A percentile compares a stretch with the other conserved stretches of the same genome.
Conservation (phyloP, 495 filamentous ascomycete genomes). For the Penicillium silybi region DNA sequence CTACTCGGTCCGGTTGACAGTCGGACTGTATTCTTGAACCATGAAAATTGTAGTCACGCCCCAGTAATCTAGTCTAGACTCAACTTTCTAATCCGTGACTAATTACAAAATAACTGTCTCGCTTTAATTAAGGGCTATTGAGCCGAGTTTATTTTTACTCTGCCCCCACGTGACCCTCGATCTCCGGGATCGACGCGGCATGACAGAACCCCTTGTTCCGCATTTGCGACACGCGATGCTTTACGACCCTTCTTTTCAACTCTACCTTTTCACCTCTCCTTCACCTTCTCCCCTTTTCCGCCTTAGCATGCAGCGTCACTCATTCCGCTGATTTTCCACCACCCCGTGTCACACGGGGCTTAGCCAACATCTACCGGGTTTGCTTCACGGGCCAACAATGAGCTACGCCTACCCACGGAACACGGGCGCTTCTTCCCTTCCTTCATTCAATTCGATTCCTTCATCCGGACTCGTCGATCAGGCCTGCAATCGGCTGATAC, state of each 20-base stretch:
- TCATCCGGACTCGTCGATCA: conserved; percentile 3
- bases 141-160: neutral
- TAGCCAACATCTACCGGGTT: conserved; percentile 9
- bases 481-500: conserved; percentile 17
- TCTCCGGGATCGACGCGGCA: conserved; percentile 9
- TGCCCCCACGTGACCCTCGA: conserved; percentile 9
- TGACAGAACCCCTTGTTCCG: conserved; percentile 9
- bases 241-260: neutral
- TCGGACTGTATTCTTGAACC: neutral
- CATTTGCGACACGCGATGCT: conserved; percentile 4
- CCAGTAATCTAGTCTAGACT: neutral
- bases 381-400: conserved; percentile 25
- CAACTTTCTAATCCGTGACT: neutral
- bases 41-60: neutral
- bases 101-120: neutral
- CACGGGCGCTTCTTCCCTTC: conserved; percentile 27
- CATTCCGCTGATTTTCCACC: conserved; percentile 16
- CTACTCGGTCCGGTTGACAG: neutral
- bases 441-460: conserved; percentile 21
- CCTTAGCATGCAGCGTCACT: conserved; percentile 22
- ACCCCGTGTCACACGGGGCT: conserved; percentile 9
- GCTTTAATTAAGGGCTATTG: neutral
- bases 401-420: conserved; percentile 38
- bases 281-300: conserved; percentile 1
- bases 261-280: neutral